A percentile compares a stretch with the other conserved stretches of the same genome.
Conservation (phyloP, 441 rosid species). For the Erodium chrysanthum region DNA sequence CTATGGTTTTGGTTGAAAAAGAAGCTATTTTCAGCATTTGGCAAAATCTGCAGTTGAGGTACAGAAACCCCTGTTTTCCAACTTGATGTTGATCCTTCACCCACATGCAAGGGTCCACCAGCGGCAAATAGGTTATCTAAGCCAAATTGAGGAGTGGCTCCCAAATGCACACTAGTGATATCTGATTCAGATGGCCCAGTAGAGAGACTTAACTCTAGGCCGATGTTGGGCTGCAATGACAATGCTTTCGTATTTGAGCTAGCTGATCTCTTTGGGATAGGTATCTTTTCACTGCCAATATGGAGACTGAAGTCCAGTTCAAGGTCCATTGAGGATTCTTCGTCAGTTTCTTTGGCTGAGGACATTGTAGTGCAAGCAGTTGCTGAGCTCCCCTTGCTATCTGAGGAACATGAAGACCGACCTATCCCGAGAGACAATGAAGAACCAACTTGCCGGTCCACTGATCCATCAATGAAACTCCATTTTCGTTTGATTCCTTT, state of each 20-base stretch:
- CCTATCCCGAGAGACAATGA: slow-evolving; percentile 71
- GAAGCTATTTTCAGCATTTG: slow-evolving; percentile 34
- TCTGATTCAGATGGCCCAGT: slow-evolving; percentile 63
- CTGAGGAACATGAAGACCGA: slow-evolving; percentile 68
- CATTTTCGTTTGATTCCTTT: slow-evolving; percentile 72
- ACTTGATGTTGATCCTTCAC: slow-evolving; percentile 50
- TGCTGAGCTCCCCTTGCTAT: slow-evolving; percentile 78
- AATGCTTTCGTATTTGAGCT: slow-evolving; percentile 28
- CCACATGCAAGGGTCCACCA: slow-evolving; percentile 26
- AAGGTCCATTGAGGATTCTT: slow-evolving; percentile 73
- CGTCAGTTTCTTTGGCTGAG: slow-evolving; percentile 78
- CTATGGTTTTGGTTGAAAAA: slow-evolving; percentile 34
- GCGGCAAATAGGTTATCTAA: slow-evolving; percentile 32
- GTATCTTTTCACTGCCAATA: slow-evolving; percentile 57
- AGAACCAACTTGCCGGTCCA: slow-evolving; percentile 45
- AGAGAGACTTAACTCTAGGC: slow-evolving; percentile 70
- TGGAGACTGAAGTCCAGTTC: slow-evolving; percentile 73
- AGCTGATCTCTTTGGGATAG: slow-evolving; percentile 31
- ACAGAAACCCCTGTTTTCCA: slow-evolving; percentile 32
- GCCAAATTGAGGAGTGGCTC: slow-evolving; percentile 30
- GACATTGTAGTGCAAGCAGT: slow-evolving; percentile 66
- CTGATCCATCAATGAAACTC: slow-evolving; percentile 41
- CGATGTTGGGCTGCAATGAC: slow-evolving; percentile 40
- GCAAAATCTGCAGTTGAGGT: slow-evolving; percentile 30
- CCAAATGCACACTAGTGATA: slow-evolving; percentile 41